Conservation (phyloP, 2,329 filamentous ascomycete species). For the Nothomitra cinnamomea region DNA sequence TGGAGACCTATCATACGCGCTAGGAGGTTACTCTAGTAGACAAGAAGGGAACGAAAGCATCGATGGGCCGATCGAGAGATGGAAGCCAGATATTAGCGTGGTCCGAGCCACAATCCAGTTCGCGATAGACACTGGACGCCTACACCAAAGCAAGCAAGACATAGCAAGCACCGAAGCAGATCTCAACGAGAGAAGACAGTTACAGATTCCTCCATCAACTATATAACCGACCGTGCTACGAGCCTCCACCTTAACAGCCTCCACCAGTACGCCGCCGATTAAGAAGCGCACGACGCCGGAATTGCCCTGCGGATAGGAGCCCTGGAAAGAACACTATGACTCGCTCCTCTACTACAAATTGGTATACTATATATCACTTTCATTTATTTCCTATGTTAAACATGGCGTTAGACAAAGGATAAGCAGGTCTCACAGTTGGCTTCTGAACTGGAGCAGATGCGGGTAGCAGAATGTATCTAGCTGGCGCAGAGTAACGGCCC, state of each 20-base stretch:
- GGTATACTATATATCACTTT: neutral
- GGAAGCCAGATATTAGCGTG: too few relatives aligned
- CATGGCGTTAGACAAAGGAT: neutral
- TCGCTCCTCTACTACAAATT: neutral
- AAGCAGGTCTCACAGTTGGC: too few relatives aligned
- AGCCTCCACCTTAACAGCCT: slow-evolving; percentile 1
- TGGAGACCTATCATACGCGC: too few relatives aligned
- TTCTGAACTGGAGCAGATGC: neutral
- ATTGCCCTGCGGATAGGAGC: slow-evolving; percentile 4
- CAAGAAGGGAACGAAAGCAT: too few relatives aligned
- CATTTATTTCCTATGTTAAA: neutral
- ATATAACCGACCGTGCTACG: slow-evolving; percentile 1
- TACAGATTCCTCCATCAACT: slow-evolving; percentile 2
- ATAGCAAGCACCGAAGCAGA: slow-evolving; percentile 3
- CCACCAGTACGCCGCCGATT: slow-evolving; percentile 4
- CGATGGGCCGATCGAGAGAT: too few relatives aligned
- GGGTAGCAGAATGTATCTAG: neutral
- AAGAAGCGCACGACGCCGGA: slow-evolving; percentile 5
- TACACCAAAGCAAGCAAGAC: neutral
- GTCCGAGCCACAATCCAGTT: too few relatives aligned
- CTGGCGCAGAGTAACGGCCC: neutral
- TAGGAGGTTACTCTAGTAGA: too few relatives aligned
- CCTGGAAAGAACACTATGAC: neutral
- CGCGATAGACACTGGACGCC: neutral
- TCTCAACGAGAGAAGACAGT: neutral